These are phyloP conservation scores for Trypethelium eluteriae DNA, from an alignment of 495 filamentous ascomycete species.

Conservation along the genomic window DNA sequence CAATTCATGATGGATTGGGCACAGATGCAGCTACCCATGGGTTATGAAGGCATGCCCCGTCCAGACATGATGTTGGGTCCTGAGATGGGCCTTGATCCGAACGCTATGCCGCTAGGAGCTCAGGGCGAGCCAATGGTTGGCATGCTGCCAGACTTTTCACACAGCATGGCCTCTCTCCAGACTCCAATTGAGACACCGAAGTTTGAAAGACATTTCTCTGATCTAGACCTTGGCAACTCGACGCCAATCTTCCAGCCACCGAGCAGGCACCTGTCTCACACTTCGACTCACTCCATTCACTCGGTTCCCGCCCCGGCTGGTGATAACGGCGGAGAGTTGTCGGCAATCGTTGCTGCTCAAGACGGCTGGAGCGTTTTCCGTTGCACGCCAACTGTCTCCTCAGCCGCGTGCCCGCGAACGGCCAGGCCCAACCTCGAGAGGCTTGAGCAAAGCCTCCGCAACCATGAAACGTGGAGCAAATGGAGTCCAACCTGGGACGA, in stretches of 20 bases:
- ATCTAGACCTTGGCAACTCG: conserved; percentile 31
- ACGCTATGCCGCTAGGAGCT: conserved; percentile 32
- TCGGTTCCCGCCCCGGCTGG: conserved; percentile 36
- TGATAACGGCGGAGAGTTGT: conserved; percentile 40
- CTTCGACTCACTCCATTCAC: conserved; percentile 28
- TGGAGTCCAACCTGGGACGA: conserved; percentile 45
- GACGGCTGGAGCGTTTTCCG: conserved; percentile 51
- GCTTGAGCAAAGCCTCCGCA: conserved; percentile 44
- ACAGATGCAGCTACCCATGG: conserved; percentile 31
- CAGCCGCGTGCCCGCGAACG: conserved; percentile 48
- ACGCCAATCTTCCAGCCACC: conserved; percentile 22
- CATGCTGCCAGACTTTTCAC: conserved; percentile 31
- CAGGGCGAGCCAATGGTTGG: conserved; percentile 23
- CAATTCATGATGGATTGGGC: conserved; percentile 37
- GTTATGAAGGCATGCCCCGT: conserved; percentile 31
- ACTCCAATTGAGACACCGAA: conserved; percentile 33
- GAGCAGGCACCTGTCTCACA: conserved; percentile 10
- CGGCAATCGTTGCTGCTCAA: conserved; percentile 46
- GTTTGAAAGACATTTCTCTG: conserved; percentile 31
- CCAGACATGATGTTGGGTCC: conserved; percentile 31
- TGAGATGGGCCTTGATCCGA: conserved; percentile 37
- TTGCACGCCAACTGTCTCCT: conserved; percentile 47
- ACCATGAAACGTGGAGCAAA: conserved; percentile 37
- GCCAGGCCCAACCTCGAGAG: conserved; percentile 52
- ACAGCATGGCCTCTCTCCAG: conserved; percentile 21